A percentile compares a stretch with the other conserved stretches of the same genome.
phyloP scores from a whole-genome alignment of 352 stramenopile genomes.

The Phytophthora palmivora region DNA sequence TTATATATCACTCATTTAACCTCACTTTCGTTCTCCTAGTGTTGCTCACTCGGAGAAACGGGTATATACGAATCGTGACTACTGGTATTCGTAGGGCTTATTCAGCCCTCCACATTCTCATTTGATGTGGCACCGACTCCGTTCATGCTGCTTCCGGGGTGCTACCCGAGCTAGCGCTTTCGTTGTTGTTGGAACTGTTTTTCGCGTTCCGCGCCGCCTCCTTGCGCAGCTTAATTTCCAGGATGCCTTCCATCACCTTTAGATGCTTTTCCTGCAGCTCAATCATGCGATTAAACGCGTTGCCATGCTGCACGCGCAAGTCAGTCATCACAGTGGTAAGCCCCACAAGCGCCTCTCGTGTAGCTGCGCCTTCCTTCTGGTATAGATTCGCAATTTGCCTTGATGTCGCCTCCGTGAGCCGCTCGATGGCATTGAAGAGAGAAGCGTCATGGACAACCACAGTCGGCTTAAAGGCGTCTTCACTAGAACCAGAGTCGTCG shows the following conservation, averaged over 20 bases:
- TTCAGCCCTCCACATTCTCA: constrained; percentile 11
- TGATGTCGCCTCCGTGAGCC: constrained; percentile 63
- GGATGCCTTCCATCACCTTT: constrained; percentile 64
- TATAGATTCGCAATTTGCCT: constrained; percentile 55
- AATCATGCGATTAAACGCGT: constrained; percentile 55
- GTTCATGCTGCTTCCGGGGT: constrained; percentile 11
- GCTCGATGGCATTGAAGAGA: constrained; percentile 68
- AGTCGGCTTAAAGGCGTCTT: constrained; percentile 47
- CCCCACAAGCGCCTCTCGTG: constrained; percentile 35
- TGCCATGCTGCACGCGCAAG: constrained; percentile 56
- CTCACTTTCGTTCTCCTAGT: constrained; percentile 19
- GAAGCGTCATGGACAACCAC: constrained; percentile 66
- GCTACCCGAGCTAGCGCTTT: constrained; percentile 7
- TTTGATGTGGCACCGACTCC: constrained; percentile 1
- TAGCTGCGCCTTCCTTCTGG: constrained; percentile 37
- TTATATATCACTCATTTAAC: constrained; percentile 37
- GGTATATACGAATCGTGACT: constrained; percentile 2
- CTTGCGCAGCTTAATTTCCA: constrained; percentile 58
- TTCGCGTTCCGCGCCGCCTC: constrained; percentile 31
- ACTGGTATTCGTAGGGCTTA: background rate
- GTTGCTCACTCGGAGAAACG: constrained; percentile 4
- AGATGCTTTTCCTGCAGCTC: constrained; percentile 76
- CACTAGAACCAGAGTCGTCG: constrained; percentile 52
- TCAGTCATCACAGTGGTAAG: constrained; percentile 63
- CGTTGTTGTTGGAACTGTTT: constrained; percentile 9